Evolutionary conservation across 2,329 filamentous ascomycete genomes (phyloP).

Genomic region (Magnaporthales sp.): DNA sequence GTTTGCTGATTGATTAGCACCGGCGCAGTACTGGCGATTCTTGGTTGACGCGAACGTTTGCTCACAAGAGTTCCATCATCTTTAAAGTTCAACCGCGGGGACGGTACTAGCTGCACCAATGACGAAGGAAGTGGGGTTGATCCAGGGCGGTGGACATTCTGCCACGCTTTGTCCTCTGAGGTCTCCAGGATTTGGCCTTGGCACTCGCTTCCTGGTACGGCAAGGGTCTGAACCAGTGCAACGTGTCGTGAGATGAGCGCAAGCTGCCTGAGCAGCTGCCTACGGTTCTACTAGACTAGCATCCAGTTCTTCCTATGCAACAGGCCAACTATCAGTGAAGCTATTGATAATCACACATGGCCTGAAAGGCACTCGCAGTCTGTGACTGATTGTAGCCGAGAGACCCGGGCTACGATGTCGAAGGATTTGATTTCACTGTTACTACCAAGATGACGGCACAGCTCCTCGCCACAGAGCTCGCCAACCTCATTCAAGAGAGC

Average conservation of each 20-base stretch:
- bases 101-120: neutral
- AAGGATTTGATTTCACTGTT: constrained; percentile 4
- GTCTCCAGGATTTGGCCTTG: neutral
- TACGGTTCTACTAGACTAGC: neutral
- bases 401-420: constrained; percentile 10
- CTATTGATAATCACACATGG: neutral
- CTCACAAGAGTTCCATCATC: neutral
- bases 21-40: neutral
- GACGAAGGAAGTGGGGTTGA: neutral
- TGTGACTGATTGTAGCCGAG: neutral
- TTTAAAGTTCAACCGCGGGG: neutral
- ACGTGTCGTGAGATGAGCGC: neutral
- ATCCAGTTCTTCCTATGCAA: too few relatives aligned
- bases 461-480: constrained; percentile 79
- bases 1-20: neutral
- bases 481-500: constrained; percentile 88
- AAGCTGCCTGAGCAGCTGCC: neutral
- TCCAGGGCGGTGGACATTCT: constrained; percentile 12
- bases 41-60: neutral
- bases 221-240: neutral
- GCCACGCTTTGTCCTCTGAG: constrained; percentile 11
- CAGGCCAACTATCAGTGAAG: neutral
- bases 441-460: constrained; percentile 72
- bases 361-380: neutral
- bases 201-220: neutral